Base-by-base conservation (phyloP, 225 moss, liverwort and hornwort species). In the Rhytidiadelphus loreus region DNA sequence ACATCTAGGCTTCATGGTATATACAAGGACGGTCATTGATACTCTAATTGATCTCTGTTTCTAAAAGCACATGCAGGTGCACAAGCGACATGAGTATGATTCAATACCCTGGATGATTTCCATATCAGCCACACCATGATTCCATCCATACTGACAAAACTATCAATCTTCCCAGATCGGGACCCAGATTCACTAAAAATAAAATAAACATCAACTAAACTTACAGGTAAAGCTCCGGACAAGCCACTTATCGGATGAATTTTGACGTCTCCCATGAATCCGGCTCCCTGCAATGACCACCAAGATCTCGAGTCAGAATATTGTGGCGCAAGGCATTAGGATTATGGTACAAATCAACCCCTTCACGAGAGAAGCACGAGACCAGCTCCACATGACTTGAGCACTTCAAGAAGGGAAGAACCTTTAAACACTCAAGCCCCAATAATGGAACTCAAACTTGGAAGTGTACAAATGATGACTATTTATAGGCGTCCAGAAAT, bases 181-280 rank as follows among this genome's bases (percentile, higher is more conserved):
- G 19, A 88, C 52, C 82, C 44, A 30, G 21, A 74, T 37, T 13
- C 60, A 86, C 6, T 63, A n/a, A 65, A 71, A 62, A 74, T 53
- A 30, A 43, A 35, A 19, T 16, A 43, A 41, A 56, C 12, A 37
- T 56, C 23, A 64, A 85, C 66, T 84, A n/a, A 80, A 87, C 83
- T 94, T 91, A 98, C 99, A 85, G 96, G 97, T 91, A 99, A 87
- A 88, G 90, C 95, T 70, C 88, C 64, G 46, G 99, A 97, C 89
- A 97, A 92, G 59, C 97, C 97, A 89, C 92, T 93, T 76, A 99
- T 97, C 22, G 96, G 96, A 85, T 95, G 92, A 68, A 99, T 96
- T 86, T 96, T 74, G 43, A 97, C 95, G 63, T 96, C 95, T 83
- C 96, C 94, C 99, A 99, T 99, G 60, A 96, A 96, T 52, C 96